Conservation (phyloP, 2,329 filamentous ascomycete genomes). For the Clonostachys chloroleuca region DNA sequence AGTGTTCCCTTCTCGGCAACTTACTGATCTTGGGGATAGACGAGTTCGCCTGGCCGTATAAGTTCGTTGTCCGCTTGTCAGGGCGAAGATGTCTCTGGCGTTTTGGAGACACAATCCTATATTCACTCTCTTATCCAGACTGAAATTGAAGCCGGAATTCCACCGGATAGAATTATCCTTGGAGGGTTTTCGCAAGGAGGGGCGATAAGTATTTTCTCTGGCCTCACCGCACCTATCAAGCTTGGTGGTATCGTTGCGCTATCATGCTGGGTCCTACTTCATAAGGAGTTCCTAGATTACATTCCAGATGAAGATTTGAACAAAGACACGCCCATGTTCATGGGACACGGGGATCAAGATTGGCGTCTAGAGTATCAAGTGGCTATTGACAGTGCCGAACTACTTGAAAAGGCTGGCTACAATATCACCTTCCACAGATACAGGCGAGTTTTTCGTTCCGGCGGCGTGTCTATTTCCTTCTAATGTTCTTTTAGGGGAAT, state of each 20-base stretch:
- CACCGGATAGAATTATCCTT: constrained; percentile 76
- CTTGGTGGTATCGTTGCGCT: constrained; percentile 83
- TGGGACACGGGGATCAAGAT: constrained; percentile 83
- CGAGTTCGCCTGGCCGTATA: too few species aligned
- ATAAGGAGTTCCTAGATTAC: constrained; percentile 32
- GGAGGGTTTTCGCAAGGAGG: constrained; percentile 86
- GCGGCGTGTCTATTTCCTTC: too few species aligned
- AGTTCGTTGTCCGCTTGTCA: constrained; percentile 6
- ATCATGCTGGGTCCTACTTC: constrained; percentile 75
- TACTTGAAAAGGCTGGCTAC: constrained; percentile 65
- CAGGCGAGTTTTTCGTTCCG: constrained; percentile 39
- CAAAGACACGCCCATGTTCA: constrained; percentile 76
- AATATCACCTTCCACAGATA: constrained; percentile 75
- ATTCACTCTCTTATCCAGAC: constrained; percentile 75
- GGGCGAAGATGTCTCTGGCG: constrained; percentile 65
- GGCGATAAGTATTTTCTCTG: constrained; percentile 79
- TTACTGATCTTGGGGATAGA: too few species aligned
- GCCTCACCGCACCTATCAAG: constrained; percentile 67
- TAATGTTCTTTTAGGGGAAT: constrained; percentile 47
- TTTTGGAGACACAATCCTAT: constrained; percentile 68
- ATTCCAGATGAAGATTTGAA: constrained; percentile 35
- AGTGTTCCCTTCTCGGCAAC: too few species aligned
- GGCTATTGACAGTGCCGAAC: constrained; percentile 62
- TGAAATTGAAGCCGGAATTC: constrained; percentile 78
- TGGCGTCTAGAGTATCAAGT: constrained; percentile 65